Evolutionary conservation across 2,329 filamentous ascomycete genomes (phyloP), one percentile per base, ranked within the genome.

Genomic region (Lachnellula subtilissima): DNA sequence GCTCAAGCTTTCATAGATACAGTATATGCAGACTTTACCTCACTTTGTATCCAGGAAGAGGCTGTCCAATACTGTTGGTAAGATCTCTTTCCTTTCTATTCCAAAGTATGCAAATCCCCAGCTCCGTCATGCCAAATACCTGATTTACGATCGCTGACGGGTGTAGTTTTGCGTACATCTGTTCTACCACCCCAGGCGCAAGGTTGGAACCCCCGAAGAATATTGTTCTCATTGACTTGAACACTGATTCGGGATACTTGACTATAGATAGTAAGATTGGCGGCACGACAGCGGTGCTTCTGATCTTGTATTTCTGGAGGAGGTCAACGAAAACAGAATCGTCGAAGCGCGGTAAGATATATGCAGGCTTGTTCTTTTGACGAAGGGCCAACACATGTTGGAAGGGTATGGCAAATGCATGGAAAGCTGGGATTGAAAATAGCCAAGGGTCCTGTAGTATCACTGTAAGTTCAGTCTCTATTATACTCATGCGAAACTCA

Each of bases 301-400:
- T 88, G 65, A 95, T 85, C 42, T 81, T 79, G 71, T 82, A 89
- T 51, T 75, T 79, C 67, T 88, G 75, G 28, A 90, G 79, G 66
- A 86, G 78, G 54, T 81, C 75, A 42, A 93, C 76, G 78, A 91
- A 83, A 67, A 83, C 78, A 55, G 83, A 63, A 57, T 92, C 89
- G 67, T 91, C 83, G 70, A 91, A 95, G 52, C 81, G 79, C 3
- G 81, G 74, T 87, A 94, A 91, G 56, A 93, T 76, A 71, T 92
- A 94, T 14, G 89, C 81, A 0, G 86, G 64, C 80, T 78, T 0
- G 77, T 80, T 73, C 7, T 11, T 9, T 78, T 79, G 0, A 77
- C 79, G 72, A 74, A 81, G 39, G 78, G 56, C 52, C 4, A 36
- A 49, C 5, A 52, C 70, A 55, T 77, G 76, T 12, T 70, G 68